Percentiles rank a stretch among this genome's conserved stretches.
These are phyloP conservation scores for Mucor mucedo DNA, from an alignment of 371 early-diverging fungal species.

Conservation along the genomic window DNA sequence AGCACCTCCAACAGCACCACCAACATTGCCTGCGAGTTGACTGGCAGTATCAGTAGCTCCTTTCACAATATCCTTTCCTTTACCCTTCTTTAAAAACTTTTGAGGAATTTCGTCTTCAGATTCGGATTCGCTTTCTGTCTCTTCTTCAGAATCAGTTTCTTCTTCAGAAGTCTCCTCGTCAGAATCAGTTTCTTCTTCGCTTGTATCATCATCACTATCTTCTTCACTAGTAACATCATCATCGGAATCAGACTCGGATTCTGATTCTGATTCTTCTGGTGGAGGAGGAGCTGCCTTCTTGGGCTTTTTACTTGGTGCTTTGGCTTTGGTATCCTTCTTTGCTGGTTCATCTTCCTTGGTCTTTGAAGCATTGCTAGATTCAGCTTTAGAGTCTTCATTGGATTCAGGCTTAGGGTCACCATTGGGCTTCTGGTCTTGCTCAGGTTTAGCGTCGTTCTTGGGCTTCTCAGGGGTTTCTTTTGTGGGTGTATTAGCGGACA, in stretches of 20 bases:
- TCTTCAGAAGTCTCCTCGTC: conserved; percentile 17
- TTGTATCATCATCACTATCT: conserved; percentile 8
- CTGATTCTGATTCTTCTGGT: neutral
- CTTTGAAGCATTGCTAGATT: neutral
- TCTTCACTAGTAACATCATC: neutral
- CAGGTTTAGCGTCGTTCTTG: neutral
- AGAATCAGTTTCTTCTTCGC: conserved; percentile 2
- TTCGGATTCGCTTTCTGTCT: conserved; percentile 22
- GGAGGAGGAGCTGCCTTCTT: neutral
- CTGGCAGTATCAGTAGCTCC: conserved; percentile 25
- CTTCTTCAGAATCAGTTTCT: conserved; percentile 19
- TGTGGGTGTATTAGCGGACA: conserved; percentile 10
- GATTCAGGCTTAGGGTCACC: too few relatives aligned
- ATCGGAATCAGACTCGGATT: conserved; percentile 7
- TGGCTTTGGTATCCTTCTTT: neutral
- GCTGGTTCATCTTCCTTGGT: neutral
- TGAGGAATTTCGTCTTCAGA: conserved; percentile 18
- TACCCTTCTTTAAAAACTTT: conserved; percentile 14
- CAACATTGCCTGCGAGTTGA: conserved; percentile 10
- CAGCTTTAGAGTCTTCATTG: neutral
- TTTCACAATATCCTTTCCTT: conserved; percentile 17
- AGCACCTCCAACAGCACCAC: conserved; percentile 23
- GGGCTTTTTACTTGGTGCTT: conserved; percentile 2
- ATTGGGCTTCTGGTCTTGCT: too few relatives aligned
- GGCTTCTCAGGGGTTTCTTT: conserved; percentile 8